Evolutionary conservation across 495 filamentous ascomycete species (phyloP).

Genomic region (Staphylotrichum longicolle): DNA sequence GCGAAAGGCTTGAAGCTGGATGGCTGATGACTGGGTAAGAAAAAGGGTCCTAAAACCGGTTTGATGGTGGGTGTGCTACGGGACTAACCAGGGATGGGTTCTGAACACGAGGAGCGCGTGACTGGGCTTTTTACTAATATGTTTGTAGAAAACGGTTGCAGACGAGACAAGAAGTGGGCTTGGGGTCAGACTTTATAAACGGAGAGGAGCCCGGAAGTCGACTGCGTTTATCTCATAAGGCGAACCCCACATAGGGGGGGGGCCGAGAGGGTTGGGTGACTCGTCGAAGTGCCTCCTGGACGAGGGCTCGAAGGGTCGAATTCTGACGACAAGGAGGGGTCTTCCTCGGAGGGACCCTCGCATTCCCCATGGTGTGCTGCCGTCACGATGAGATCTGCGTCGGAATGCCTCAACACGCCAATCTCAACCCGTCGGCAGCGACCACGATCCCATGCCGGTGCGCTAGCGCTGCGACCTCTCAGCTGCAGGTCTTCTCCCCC

Average conservation of each 20-base stretch:
- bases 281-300: background rate
- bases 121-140: background rate
- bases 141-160: constrained; percentile 11
- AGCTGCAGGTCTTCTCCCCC: constrained; percentile 20
- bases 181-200: constrained; percentile 29
- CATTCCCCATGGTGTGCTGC: background rate
- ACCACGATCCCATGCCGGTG: background rate
- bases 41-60: background rate
- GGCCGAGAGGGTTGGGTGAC: background rate
- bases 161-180: constrained; percentile 9
- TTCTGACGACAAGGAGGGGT: constrained; percentile 2
- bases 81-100: constrained; percentile 6
- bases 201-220: constrained; percentile 18
- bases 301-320: constrained; percentile 2
- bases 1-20: background rate
- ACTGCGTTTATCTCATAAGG: constrained; percentile 23
- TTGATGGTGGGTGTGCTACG: constrained; percentile 8
- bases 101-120: constrained; percentile 21
- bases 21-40: background rate
- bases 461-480: background rate
- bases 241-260: constrained; percentile 7
- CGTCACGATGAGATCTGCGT: constrained; percentile 18
- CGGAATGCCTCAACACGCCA: constrained; percentile 11
- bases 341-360: background rate
- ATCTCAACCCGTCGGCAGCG: background rate